These are phyloP conservation scores for Fusarium illudens DNA, from an alignment of 2,329 filamentous ascomycete species.

Conservation along the genomic window DNA sequence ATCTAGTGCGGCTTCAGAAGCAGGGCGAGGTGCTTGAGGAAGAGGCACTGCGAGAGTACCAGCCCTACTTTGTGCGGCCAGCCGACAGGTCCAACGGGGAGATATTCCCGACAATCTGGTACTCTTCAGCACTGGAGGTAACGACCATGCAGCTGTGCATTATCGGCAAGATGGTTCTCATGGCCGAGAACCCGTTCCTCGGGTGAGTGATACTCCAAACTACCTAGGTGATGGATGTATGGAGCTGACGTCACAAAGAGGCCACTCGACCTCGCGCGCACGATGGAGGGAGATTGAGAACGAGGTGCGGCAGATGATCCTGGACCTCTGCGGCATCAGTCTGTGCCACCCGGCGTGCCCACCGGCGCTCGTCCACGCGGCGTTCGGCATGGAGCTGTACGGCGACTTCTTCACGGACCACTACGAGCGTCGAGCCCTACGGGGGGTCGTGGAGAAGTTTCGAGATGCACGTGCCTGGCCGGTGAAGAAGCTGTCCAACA, in stretches of 20 bases:
- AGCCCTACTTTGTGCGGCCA: conserved; percentile 47
- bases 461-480: conserved; percentile 53
- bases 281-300: conserved; percentile 50
- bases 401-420: conserved; percentile 53
- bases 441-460: conserved; percentile 55
- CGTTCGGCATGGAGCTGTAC: conserved; percentile 53
- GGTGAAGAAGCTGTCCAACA: conserved; percentile 48
- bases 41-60: conserved; percentile 43
- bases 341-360: conserved; percentile 50
- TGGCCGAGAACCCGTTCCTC: conserved; percentile 51
- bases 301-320: conserved; percentile 49
- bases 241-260: conserved; percentile 32
- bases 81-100: conserved; percentile 50
- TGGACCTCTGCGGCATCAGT: conserved; percentile 53
- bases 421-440: conserved; percentile 49
- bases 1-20: conserved; percentile 46
- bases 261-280: conserved; percentile 39
- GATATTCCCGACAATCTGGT: conserved; percentile 53
- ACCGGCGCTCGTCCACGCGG: conserved; percentile 51
- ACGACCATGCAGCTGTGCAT: conserved; percentile 53
- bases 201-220: conserved; percentile 38
- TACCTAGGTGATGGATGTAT: not conserved
- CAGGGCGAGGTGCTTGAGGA: conserved; percentile 50
- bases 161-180: conserved; percentile 51
- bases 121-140: conserved; percentile 50